Evolutionary conservation across 805 yeast species (phyloP), one percentile per base, ranked within the genome.

Genomic region (Cyberlindnera mycetangii): DNA sequence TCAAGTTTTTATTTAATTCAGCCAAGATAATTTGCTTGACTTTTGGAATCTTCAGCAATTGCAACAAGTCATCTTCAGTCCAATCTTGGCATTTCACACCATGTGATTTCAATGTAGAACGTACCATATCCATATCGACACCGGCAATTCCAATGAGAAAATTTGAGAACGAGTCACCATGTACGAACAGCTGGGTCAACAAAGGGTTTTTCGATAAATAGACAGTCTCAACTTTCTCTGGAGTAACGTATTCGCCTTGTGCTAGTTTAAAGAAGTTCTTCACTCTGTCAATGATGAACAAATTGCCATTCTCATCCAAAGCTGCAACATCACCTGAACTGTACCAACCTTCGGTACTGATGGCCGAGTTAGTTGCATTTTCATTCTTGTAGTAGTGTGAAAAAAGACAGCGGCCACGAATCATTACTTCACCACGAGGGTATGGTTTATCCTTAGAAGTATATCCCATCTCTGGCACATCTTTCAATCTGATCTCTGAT

Each of bases 261-360:
- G 73, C 65, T 35, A 72, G 59, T 49, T 81, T 81, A 71, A 80
- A 81, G 65, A 81, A 80, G 62, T 81, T 81, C 70, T 81, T 81
- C 32, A 79, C 82, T 42, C 86, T 66, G 54, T 81, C 87, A 52
- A 81, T 70, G 41, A 81, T 77, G 48, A 57, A 68, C 25, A 81
- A 57, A 32, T 76, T 70, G 6, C 86, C 84, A 0, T 64, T 56
- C 1, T 45, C 38, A 37, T 69, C 71, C 30, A 79, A 54, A 33
- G 60, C 56, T 3, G 75, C 83, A 53, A 79, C 72, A 53, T 79
- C 85, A 21, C 82, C 82, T 3, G 81, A 70, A 37, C 66, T 64
- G 55, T 72, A 76, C 79, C 79, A 77, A 3, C 78, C 78, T 12
- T 72, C 75, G 9, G 67, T 62, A 44, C 73, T 79, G 43, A 79